Evolutionary conservation across 805 yeast genomes (phyloP), one percentile per base, ranked within the genome.

Genomic region (Candida caryicola): DNA sequence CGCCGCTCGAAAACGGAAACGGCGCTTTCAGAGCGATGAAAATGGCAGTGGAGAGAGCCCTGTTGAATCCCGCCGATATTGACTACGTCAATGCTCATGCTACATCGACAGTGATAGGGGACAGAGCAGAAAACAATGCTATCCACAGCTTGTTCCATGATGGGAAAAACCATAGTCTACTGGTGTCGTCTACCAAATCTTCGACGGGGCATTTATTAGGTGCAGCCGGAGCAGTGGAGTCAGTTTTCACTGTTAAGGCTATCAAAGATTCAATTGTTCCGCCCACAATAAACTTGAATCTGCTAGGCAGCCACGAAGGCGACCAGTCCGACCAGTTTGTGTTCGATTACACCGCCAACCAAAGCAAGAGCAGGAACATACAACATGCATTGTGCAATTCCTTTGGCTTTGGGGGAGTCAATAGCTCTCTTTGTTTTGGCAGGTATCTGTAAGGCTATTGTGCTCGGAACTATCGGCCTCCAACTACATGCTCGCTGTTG

Each of bases 351-450:
- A 81, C 83, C 5, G 73, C 77, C 1, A 64, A 75, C 23, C 45
- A 52, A 9, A 69, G 84, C 7, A 52, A 65, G 31, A 35, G 48
- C 10, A 66, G 58, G 17, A 50, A 58, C 2, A 55, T 85, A 3
- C 52, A 73, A 3, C 71, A 76, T 46, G 97, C 91, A 0, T 44
- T 93, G 50, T 78, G 88, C 33, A 93, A 93, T 54, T 87, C 96
- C 50, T 91, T 95, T 64, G 99, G 99, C 0, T 93, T 93, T 65
- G 99, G 99, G 5, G 99, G 99, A 6, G 87, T 95, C 4, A 93
- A 93, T 59, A 82, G 95, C 5, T 74, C 95, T 2, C 53, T 93
- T 2, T 71, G 81, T 31, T 76, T 82, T 36, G 45, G 52, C 1
- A 57, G 52, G 34, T 58, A 41, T 34, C 17, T 14, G 14, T n/a